Percentiles rank a stretch among this genome's conserved stretches.
Evolutionary conservation across 805 yeast species (phyloP).

Genomic region (Pichia scutulata): DNA sequence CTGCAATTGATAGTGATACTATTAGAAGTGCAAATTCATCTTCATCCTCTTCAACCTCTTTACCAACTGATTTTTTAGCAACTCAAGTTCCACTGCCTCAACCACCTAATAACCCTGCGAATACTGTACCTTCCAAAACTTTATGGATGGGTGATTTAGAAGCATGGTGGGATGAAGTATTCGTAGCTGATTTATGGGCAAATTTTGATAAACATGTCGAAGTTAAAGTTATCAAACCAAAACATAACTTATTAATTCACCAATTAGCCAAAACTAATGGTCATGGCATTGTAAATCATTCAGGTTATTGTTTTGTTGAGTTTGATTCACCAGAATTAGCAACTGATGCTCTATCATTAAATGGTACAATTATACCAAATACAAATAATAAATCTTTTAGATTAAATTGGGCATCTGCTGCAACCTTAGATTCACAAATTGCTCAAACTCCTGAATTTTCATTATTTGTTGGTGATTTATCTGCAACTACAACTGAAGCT

Average conservation of each 20-base stretch:
- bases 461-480: constrained; percentile 73
- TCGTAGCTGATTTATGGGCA: constrained; percentile 53
- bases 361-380: constrained; percentile 60
- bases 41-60: constrained; percentile 2
- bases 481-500: constrained; percentile 75
- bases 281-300: constrained; percentile 24
- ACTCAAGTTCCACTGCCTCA: constrained; percentile 35
- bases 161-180: constrained; percentile 67
- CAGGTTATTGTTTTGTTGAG: constrained; percentile 75
- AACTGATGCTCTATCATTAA: constrained; percentile 55
- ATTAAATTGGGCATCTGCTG: constrained; percentile 80
- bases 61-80: constrained; percentile 13
- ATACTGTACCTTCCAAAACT: constrained; percentile 54
- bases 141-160: constrained; percentile 88
- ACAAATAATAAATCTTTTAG: constrained; percentile 53
- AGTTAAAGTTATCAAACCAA: constrained; percentile 57
- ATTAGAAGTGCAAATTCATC: neutral
- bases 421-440: constrained; percentile 63
- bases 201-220: constrained; percentile 46
- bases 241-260: constrained; percentile 29
- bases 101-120: constrained; percentile 46
- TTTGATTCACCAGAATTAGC: constrained; percentile 65
- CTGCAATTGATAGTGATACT: neutral
- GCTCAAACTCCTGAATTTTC: constrained; percentile 72
- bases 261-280: constrained; percentile 25